Percentiles rank a stretch among this genome's conserved stretches.
phyloP scores from a whole-genome alignment of 129 eudicot genomes.

The Ambrosia trifida region DNA sequence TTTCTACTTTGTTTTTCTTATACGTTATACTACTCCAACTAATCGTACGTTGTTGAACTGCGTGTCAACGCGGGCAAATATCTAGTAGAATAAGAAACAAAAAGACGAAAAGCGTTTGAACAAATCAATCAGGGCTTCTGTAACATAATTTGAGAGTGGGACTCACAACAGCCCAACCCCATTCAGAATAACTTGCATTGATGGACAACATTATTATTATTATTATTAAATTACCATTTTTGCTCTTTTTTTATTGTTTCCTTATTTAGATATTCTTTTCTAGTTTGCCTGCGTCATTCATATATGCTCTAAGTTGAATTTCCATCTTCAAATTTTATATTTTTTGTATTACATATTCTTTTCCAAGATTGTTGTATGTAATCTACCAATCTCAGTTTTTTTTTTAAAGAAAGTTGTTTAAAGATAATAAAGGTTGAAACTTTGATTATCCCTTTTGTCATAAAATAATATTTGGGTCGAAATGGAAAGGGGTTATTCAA shows the following conservation, averaged over 20 bases:
- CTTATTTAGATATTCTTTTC: not conserved
- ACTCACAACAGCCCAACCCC: slow-evolving; percentile 3
- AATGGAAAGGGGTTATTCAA: slow-evolving; percentile 47
- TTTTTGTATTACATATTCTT: not conserved
- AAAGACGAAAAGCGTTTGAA: not conserved
- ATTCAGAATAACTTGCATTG: slow-evolving; percentile 12
- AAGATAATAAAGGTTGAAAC: slow-evolving; percentile 25
- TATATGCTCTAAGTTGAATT: slow-evolving; percentile 6
- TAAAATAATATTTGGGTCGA: slow-evolving; percentile 19
- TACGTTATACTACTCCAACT: no score
- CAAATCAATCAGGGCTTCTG: not conserved
- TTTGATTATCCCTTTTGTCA: slow-evolving; percentile 24
- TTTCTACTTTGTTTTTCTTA: no score
- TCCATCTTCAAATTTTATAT: slow-evolving; percentile 4
- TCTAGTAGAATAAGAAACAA: not conserved
- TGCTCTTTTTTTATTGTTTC: slow-evolving; percentile 20
- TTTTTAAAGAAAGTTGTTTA: not conserved
- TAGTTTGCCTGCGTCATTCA: slow-evolving; percentile 26
- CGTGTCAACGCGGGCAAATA: no score
- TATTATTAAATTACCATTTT: slow-evolving; percentile 24
- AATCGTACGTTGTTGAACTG: no score
- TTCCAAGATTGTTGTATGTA: slow-evolving; percentile 1
- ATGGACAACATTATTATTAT: slow-evolving; percentile 19
- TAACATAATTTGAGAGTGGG: slow-evolving; percentile 16
- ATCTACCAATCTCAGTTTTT: slow-evolving; percentile 23